Base-by-base conservation (phyloP, 2,329 filamentous ascomycete genomes). In the Exophiala dermatitidis region DNA sequence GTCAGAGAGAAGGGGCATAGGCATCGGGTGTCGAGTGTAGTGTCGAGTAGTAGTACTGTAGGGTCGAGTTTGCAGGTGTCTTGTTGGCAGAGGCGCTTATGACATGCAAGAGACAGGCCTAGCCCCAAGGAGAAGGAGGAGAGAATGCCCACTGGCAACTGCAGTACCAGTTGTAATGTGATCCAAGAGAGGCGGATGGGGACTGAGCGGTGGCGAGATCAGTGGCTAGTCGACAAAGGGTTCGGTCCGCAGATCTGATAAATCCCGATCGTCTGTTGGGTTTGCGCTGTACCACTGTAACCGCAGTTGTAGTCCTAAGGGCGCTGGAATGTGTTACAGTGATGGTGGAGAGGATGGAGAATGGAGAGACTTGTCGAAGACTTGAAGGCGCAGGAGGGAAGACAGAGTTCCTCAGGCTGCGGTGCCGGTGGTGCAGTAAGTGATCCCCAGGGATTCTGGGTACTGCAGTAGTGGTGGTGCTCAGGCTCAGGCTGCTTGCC, bases 81-180 rank as follows among this genome's bases (percentile, higher is more conserved):
- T n/a, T 53, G 52, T 46, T 55, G 52, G 52, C 48, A 44, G 52
- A 47, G 34, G 52, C 52, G 52, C 52, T 55, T 55, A 51, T 55
- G 43, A 55, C 44, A 55, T 55, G 37, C 30, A 47, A 48, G 44
- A 32, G 40, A 51, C 44, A 44, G 48, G 43, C 34, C 48, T 48
- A 55, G 52, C 43, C 52, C 48, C 45, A 41, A 41, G 38, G 12
- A 7, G 10, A 38, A 33, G 34, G 44, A 30, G 36, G 40, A 41
- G 44, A 30, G 36, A 41, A 5, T 41, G 38, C 38, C 38, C 19
- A 19, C 19, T 19, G 19, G 19, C 19, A 19, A 19, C 19, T 19
- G 19, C 19, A 19, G 19, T 19, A 19, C 19, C 19, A 19, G 19
- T 19, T 37, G 34, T 7, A 37, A 37, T 37, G 34, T n/a, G 34